Evolutionary conservation across 805 yeast genomes (phyloP), one percentile per base, ranked within the genome.

Genomic region (Monosporozyma unispora): DNA sequence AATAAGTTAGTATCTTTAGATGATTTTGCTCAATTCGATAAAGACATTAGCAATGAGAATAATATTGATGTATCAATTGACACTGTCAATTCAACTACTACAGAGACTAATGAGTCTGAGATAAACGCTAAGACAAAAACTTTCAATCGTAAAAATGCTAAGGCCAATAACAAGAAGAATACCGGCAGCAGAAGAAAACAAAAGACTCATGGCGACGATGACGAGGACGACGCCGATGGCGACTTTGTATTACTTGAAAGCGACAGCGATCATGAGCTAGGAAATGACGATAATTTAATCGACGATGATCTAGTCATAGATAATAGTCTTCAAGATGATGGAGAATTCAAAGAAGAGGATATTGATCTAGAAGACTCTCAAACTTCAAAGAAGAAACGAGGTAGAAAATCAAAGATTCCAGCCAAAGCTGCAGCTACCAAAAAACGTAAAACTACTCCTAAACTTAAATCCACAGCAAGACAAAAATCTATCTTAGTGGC

Each of bases 261-360:
- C 12, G 48, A 21, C 14, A 28, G 19, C 19, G 51, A 51, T n/a
- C 54, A 50, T n/a, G 57, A 52, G n/a, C 51, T 48, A 16, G 57
- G 51, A 22, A 59, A 55, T 22, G 54, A 42, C 14, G 58, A 53
- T 6, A 51, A 56, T 16, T 55, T 52, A 48, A 14, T 47, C 19
- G 52, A 48, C 28, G 31, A 48, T 28, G 27, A 53, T 31, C 46
- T 48, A 19, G 19, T 44, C 12, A 11, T 46, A 22, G 54, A 50
- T 21, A 47, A 51, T 16, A 40, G 42, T 9, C 41, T 29, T 14
- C 50, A 29, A 27, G 54, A 49, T 6, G 46, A 44, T 21, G 42
- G 27, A 38, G 6, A 38, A 3, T 29, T 27, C 18, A 23, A 16
- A n/a, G 18, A 37, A 14, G 59, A 51, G 8, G 55, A 44, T n/a